Evolutionary conservation across 2,329 filamentous ascomycete genomes (phyloP).

Genomic region (Rutstroemia sp.): DNA sequence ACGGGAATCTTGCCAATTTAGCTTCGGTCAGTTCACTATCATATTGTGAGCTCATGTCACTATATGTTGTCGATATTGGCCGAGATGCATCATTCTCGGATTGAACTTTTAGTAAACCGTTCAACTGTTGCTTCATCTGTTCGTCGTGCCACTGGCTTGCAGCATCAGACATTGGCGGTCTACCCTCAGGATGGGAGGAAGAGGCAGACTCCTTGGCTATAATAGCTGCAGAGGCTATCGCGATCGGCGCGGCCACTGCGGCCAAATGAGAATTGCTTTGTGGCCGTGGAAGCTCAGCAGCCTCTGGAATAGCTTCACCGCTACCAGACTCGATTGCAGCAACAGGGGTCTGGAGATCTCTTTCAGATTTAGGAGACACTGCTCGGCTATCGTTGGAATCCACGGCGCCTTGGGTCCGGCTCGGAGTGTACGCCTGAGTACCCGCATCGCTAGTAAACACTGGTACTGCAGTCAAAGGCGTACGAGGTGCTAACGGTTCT

Average conservation of each 20-base stretch:
- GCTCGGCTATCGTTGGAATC: neutral
- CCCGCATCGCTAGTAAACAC: conserved; percentile 2
- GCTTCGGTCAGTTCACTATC: conserved; percentile 41
- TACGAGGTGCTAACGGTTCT: conserved; percentile 10
- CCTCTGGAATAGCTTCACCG: neutral
- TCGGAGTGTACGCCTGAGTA: neutral
- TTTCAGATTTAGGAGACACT: neutral
- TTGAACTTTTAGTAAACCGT: conserved; percentile 16
- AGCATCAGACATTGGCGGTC: conserved; percentile 22
- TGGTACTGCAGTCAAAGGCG: conserved; percentile 19
- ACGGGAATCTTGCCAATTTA: conserved; percentile 47
- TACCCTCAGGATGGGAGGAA: conserved; percentile 16
- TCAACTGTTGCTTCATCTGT: conserved; percentile 20
- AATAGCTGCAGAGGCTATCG: conserved; percentile 13
- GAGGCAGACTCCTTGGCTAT: conserved; percentile 13
- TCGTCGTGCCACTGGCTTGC: conserved; percentile 28
- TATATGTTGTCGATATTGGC: conserved; percentile 43
- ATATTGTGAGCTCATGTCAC: conserved; percentile 45
- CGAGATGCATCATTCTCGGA: conserved; percentile 28
- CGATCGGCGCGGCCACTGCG: conserved; percentile 12
- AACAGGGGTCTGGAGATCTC: neutral
- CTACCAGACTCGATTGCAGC: neutral
- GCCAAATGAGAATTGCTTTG: neutral
- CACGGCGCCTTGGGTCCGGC: neutral
- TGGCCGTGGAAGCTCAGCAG: neutral